These are phyloP conservation scores for Cymbopogon flexuosus DNA, from an alignment of 202 grass and related monocot species.

Conservation along the genomic window DNA sequence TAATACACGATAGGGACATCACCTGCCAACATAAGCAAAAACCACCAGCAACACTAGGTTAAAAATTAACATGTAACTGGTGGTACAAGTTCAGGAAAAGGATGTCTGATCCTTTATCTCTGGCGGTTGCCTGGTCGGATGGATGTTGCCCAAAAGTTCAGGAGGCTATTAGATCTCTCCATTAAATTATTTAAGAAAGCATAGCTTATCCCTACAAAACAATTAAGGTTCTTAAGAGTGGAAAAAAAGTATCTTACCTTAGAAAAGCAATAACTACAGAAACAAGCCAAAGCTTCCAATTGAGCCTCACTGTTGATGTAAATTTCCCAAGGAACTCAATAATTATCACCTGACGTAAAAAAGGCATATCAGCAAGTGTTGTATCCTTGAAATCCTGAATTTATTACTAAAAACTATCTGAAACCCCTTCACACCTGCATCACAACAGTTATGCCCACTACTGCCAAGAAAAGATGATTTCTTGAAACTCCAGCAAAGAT, in stretches of 20 bases:
- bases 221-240: conserved; percentile 11
- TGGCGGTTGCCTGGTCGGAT: background rate
- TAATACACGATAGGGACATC: background rate
- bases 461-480: conserved; percentile 73
- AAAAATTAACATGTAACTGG: background rate
- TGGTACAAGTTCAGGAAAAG: background rate
- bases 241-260: conserved; percentile 46
- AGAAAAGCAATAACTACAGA: conserved; percentile 78
- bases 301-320: conserved; percentile 72
- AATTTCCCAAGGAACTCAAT: conserved; percentile 94
- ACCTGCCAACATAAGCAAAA: background rate
- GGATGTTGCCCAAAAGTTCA: conserved; percentile 1
- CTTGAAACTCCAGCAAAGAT: conserved; percentile 73
- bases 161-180: background rate
- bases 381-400: conserved; percentile 13
- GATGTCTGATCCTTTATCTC: background rate
- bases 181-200: conserved; percentile 6
- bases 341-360: conserved; percentile 62
- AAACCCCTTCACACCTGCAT: conserved; percentile 62
- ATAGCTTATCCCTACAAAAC: conserved; percentile 25
- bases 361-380: conserved; percentile 5
- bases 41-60: background rate
- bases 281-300: conserved; percentile 87
- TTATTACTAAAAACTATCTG: background rate
- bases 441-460: conserved; percentile 59